A percentile compares a stretch with the other conserved stretches of the same genome.
These are phyloP conservation scores for Pseudogymnoascus sp. DNA, from an alignment of 2,329 filamentous ascomycete genomes.

Conservation along the genomic window DNA sequence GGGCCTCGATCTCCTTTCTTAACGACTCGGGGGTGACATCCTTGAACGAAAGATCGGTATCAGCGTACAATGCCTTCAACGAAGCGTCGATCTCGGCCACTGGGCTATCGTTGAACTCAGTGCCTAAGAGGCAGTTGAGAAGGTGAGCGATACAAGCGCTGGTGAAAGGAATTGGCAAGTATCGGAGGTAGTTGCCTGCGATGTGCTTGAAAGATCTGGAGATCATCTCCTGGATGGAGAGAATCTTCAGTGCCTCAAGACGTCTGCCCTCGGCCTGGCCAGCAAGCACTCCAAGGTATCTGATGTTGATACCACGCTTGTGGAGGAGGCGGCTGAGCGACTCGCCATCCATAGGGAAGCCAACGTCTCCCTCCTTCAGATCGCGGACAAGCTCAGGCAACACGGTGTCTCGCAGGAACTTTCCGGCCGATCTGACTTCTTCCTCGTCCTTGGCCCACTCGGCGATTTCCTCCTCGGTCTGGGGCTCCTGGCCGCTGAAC, in stretches of 20 bases:
- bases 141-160: conserved; percentile 75
- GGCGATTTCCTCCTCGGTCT: conserved; percentile 82
- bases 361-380: conserved; percentile 83
- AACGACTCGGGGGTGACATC: conserved; percentile 66
- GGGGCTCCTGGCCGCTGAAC: conserved; percentile 84
- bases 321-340: conserved; percentile 83
- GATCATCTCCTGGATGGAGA: conserved; percentile 87
- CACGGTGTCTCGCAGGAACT: conserved; percentile 64
- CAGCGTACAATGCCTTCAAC: conserved; percentile 67
- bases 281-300: conserved; percentile 85
- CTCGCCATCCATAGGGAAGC: conserved; percentile 97
- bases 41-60: conserved; percentile 75
- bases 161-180: conserved; percentile 71
- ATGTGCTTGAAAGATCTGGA: conserved; percentile 94
- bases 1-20: conserved; percentile 57
- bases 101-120: conserved; percentile 66
- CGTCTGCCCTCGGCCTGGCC: conserved; percentile 60
- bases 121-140: conserved; percentile 85
- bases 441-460: conserved; percentile 77
- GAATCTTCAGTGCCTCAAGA: conserved; percentile 65
- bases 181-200: conserved; percentile 67
- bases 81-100: conserved; percentile 66
- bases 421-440: conserved; percentile 76
- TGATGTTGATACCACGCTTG: conserved; percentile 93
- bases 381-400: conserved; percentile 83